phyloP scores from a whole-genome alignment of 2,329 filamentous ascomycete species.

The Fusarium succisae region DNA sequence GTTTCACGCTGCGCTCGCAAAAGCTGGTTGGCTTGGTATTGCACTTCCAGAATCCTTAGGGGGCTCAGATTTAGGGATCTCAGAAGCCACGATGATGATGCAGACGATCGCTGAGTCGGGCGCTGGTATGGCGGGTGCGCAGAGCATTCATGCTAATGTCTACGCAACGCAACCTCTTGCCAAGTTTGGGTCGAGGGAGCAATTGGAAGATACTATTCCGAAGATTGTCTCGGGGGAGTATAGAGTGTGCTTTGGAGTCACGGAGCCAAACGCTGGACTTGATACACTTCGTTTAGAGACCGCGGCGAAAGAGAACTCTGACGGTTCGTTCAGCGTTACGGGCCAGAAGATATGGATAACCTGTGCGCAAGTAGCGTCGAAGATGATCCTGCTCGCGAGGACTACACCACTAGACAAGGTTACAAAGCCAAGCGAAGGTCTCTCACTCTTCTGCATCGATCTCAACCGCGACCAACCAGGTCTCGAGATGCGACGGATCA shows the following conservation, averaged over 20 bases:
- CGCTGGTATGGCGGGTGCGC: constrained; percentile 78
- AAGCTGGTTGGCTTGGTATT: constrained; percentile 83
- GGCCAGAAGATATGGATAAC: constrained; percentile 94
- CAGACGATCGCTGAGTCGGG: constrained; percentile 83
- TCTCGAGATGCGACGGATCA: constrained; percentile 75
- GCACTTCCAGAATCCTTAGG: constrained; percentile 79
- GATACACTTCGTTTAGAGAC: constrained; percentile 79
- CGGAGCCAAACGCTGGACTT: constrained; percentile 83
- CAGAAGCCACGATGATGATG: constrained; percentile 88
- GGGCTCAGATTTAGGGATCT: constrained; percentile 79
- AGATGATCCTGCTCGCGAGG: constrained; percentile 84
- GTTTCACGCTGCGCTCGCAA: constrained; percentile 78
- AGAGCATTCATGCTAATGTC: constrained; percentile 72
- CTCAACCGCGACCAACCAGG: constrained; percentile 69
- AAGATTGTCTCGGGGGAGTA: constrained; percentile 76
- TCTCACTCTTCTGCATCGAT: constrained; percentile 84
- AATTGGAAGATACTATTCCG: constrained; percentile 71
- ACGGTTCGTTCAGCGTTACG: constrained; percentile 71
- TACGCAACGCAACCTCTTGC: constrained; percentile 81
- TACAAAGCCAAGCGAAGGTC: constrained; percentile 75
- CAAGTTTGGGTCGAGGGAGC: constrained; percentile 73
- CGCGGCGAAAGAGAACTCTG: constrained; percentile 61
- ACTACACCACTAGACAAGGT: constrained; percentile 76
- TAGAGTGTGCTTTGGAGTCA: constrained; percentile 83
- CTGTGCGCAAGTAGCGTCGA: constrained; percentile 80